Evolutionary conservation across 345 rosid species (phyloP).

Genomic region (Pistacia atlantica): DNA sequence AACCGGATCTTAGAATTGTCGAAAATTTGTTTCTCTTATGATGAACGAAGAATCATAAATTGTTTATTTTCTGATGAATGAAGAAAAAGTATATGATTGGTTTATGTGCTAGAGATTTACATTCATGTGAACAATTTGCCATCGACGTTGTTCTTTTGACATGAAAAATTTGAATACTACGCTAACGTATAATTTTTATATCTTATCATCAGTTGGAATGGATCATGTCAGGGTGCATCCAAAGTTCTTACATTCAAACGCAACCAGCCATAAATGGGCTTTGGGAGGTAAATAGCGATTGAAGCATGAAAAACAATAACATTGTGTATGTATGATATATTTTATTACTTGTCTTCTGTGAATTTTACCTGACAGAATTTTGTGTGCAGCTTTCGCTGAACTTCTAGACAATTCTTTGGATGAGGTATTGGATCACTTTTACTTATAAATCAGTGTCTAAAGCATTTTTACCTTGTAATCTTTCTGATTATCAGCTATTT

Average conservation of each 20-base stretch:
- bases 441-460: neutral
- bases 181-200: too few species aligned
- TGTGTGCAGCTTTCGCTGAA: constrained; percentile 71
- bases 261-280: constrained; percentile 95
- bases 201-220: constrained; percentile 39
- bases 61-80: too few species aligned
- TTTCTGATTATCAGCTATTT: neutral
- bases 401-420: constrained; percentile 84
- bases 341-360: neutral
- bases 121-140: neutral
- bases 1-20: too few species aligned
- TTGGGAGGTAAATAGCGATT: constrained; percentile 63
- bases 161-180: too few species aligned
- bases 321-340: neutral
- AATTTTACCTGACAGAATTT: neutral
- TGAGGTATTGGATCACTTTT: constrained; percentile 50
- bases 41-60: too few species aligned
- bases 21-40: too few species aligned
- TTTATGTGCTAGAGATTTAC: too few species aligned
- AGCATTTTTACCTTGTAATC: neutral
- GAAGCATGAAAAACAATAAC: neutral
- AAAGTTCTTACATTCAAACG: constrained; percentile 85
- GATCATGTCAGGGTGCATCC: constrained; percentile 92
- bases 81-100: too few species aligned
- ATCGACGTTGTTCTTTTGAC: neutral